phyloP scores from a whole-genome alignment of 2,329 filamentous ascomycete species.

The Pseudocercospora eumusae region DNA sequence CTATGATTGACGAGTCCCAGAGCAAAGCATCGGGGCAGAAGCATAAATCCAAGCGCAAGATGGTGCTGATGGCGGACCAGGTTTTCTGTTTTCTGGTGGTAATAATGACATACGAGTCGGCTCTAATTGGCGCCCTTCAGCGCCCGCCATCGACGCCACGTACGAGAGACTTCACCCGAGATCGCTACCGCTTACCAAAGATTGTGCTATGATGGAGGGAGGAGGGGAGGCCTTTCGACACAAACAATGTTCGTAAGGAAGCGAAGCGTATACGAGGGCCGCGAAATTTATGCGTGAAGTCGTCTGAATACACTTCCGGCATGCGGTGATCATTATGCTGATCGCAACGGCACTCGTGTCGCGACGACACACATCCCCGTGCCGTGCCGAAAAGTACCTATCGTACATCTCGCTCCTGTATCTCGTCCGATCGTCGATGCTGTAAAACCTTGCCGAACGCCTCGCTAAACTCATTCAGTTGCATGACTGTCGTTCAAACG shows the following conservation, averaged over 20 bases:
- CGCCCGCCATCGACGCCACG: neutral
- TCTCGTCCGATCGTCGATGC: neutral
- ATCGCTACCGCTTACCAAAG: neutral
- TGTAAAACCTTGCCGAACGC: neutral
- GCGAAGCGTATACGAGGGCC: constrained; percentile 4
- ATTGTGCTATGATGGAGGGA: neutral
- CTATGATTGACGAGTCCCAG: neutral
- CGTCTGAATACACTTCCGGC: neutral
- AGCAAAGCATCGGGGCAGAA: constrained; percentile 3
- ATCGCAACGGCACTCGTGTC: constrained; percentile 4
- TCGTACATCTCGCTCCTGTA: no score
- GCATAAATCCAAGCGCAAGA: constrained; percentile 2
- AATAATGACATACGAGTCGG: neutral
- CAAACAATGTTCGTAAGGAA: neutral
- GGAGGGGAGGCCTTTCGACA: neutral
- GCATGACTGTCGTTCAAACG: constrained; percentile 3
- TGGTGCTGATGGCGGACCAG: neutral
- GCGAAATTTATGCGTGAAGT: neutral
- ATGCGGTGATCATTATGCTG: neutral
- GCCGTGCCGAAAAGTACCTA: no score
- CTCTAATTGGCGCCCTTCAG: neutral
- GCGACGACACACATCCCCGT: neutral
- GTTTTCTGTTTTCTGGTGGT: neutral
- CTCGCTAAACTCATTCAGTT: constrained; percentile 2
- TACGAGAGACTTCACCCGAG: neutral